Conservation (phyloP, 345 rosid species). For the Noccaea caerulescens region DNA sequence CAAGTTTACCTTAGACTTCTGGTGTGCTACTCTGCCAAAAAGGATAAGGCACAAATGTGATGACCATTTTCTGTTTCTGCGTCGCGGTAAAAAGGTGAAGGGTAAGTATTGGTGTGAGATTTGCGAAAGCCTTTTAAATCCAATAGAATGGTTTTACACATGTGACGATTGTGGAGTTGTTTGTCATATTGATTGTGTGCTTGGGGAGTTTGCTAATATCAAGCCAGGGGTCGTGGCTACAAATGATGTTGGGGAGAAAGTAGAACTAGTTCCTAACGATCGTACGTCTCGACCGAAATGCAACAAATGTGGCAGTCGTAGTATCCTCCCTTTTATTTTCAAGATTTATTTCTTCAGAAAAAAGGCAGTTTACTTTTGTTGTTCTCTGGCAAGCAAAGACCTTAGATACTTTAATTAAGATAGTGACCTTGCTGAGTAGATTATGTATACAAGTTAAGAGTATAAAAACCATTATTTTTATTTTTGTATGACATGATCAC, state of each 20-base stretch:
- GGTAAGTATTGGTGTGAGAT: constrained; percentile 22
- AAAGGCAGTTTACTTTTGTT: too few species aligned
- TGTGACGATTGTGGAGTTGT: constrained; percentile 10
- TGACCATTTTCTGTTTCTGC: not conserved
- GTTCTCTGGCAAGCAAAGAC: too few species aligned
- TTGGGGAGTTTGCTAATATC: not conserved
- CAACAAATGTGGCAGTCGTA: not conserved
- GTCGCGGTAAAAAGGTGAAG: not conserved
- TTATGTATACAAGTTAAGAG: too few species aligned
- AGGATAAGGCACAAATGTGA: constrained; percentile 8
- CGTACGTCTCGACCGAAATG: not conserved
- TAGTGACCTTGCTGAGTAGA: too few species aligned
- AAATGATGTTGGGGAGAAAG: not conserved
- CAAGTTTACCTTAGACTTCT: not conserved
- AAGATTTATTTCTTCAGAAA: not conserved
- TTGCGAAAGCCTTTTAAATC: constrained; percentile 16
- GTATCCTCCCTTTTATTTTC: not conserved
- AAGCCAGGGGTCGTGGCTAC: too few species aligned
- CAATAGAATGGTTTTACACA: constrained; percentile 18
- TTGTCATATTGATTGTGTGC: not conserved
- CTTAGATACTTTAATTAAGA: too few species aligned
- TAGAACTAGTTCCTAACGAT: not conserved
- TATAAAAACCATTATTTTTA: too few species aligned
- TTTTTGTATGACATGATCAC: too few species aligned
- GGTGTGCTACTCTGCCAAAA: constrained; percentile 17